Evolutionary conservation across 139 green algal species (phyloP).

Genomic region (Eudorina sp.): DNA sequence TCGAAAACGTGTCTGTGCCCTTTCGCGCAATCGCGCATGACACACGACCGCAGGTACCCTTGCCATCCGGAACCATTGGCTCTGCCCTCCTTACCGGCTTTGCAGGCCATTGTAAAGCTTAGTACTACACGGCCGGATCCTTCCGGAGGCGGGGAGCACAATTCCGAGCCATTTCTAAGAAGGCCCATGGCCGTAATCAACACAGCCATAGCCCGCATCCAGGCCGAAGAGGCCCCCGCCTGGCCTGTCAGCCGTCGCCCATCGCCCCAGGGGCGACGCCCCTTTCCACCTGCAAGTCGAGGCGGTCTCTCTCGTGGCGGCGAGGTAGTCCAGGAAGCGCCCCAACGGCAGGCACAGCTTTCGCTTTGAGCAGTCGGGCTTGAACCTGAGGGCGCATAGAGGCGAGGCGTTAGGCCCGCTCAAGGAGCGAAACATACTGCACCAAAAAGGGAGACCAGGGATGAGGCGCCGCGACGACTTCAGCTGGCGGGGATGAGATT

Average conservation of each 20-base stretch:
- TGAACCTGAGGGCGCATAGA: not conserved
- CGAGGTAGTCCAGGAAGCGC: slow-evolving; percentile 13
- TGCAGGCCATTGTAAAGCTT: not conserved
- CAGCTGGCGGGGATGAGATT: too few relatives aligned
- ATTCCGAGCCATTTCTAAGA: not conserved
- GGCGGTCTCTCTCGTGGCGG: not conserved
- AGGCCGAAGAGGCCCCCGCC: too few relatives aligned
- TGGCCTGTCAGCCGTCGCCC: too few relatives aligned
- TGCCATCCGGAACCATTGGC: not conserved
- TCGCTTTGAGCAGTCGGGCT: not conserved
- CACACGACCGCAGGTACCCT: not conserved
- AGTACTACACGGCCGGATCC: not conserved
- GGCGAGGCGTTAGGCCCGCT: not conserved
- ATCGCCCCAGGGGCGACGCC: too few relatives aligned
- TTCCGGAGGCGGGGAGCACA: not conserved
- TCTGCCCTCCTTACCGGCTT: not conserved
- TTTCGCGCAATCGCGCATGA: too few relatives aligned
- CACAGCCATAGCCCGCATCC: not conserved
- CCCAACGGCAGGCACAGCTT: slow-evolving; percentile 30
- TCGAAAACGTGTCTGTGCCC: not conserved
- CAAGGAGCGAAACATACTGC: too few relatives aligned
- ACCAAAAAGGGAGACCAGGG: not conserved
- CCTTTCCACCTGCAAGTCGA: not conserved
- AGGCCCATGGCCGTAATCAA: too few relatives aligned
- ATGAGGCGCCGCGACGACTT: too few relatives aligned